Evolutionary conservation across 2,329 filamentous ascomycete genomes (phyloP), one percentile per base, ranked within the genome.

Genomic region (Aspergillus transmontanensis): DNA sequence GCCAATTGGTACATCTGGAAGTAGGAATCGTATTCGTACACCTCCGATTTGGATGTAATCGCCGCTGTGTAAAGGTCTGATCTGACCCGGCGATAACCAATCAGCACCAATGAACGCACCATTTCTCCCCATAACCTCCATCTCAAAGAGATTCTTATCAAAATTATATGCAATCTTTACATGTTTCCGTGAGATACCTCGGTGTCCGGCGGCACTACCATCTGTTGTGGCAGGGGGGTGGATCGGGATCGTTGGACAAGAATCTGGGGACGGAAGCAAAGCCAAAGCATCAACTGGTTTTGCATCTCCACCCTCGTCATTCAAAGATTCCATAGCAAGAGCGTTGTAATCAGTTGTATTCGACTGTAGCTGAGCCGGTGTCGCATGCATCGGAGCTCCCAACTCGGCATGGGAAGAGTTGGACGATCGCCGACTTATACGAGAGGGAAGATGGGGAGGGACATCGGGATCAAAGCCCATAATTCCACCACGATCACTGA

Each of bases 141-240:
- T 81, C 68, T 87, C 83, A 71, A 88, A 90, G 41, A 80, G 69
- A 54, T 84, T 82, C 43, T 81, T 79, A 48, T 86, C 81, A 65
- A 85, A 85, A 62, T 87, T 86, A 77, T 86, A 89, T 30, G 81
- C 79, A 63, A 90, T 88, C 63, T 83, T 84, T 58, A 87, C 82
- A 71, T 90, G 87, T 68, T 86, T 83, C 28, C 87, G 81, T 4
- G 87, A 89, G 39, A 89, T 89, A 50, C 83, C 83, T 65, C 84
- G 85, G 66, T 87, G 85, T 19, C 81, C 81, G 14, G 80, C 80
- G 2, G 82, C 77, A 61, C 69, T 76, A 50, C 79, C 83, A 53
- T 81, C 78, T 43, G 78, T 72, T 19, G 80, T 81, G 32, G 78
- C 76, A 2, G 83, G 83, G 23, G 86, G 85, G 66, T 88, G 87